Evolutionary conservation across 2,329 filamentous ascomycete species (phyloP), one percentile per base, ranked within the genome.

Genomic region (Xylaria digitata): DNA sequence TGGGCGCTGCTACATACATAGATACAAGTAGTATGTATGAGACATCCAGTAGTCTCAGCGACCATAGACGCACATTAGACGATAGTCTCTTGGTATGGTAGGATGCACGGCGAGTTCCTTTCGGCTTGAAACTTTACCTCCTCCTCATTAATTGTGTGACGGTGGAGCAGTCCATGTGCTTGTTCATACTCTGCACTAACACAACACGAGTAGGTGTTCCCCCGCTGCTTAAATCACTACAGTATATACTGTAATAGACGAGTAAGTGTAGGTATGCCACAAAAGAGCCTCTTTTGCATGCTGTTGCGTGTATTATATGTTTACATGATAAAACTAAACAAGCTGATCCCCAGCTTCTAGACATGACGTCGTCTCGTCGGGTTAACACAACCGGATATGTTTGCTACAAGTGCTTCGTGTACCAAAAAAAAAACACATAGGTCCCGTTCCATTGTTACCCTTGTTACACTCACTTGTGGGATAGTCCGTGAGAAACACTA

Each of bases 371-470:
- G 3, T 53, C 13, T 37, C 23, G 9, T 26, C 26, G 15, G 50
- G 26, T 37, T 17, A 3, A 34, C 23, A 55, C 46, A 54, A 43
- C n/a, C 23, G 4, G 1, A 58, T n/a, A 59, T 5, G 59, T 40
- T 58, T 40, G 34, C 30, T n/a, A 21, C 1, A 17, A 55, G n/a
- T n/a, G 7, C 19, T 52, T 59, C 23, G 23, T 59, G 46, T 56
- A 40, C 30, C 37, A 19, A 46, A 32, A 30, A 26, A 26, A 26
- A n/a, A n/a, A n/a, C n/a, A 42, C 5, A 42, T 13, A 23, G 19
- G 43, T 34, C 30, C 45, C 54, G 15, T 58, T 17, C 48, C 55
- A 49, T 68, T 63, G 57, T 63, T 60, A 56, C n/a, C 40, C 19
- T 63, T 26, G 2, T 53, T 13, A 23, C 26, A 19, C 55, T 37